Base-by-base conservation (phyloP, 306 rosid genomes). In the Dalbergia cochinchinensis region DNA sequence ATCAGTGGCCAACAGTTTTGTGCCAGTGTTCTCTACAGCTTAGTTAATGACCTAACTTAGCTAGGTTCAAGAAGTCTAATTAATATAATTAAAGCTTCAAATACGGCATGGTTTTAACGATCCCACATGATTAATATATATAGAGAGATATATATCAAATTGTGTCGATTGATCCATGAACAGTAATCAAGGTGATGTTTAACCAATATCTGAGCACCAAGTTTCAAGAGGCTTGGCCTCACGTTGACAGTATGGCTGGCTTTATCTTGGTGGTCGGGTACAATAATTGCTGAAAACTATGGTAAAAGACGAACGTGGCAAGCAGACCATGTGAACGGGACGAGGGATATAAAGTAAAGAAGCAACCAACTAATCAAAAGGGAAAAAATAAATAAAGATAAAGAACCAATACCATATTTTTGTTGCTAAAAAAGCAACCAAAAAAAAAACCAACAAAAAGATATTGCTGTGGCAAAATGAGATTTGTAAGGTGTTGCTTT, bases 251-350 rank as follows among this genome's bases (percentile, higher is more conserved):
- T 15, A 47, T 72, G 83, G 83, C 50, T 72, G 73, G 59, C 61
- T 65, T 73, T 80, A 35, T 55, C 47, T 73, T 80, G 80, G 69
- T 69, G 76, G 80, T 51, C n/a, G 19, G 62, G n/a, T 51, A 35
- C 83, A 80, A 80, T 80, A 71, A 80, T 80, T 71, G 82, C 13
- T 9, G 54, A 42, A 73, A 70, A 48, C 6, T 42, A 19, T 4
- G 34, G 19, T 70, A 63, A 71, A 83, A 48, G 70, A 54, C 48
- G 22, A 44, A 71, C 16, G 47, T 22, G 74, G 51, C 20, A 26
- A 72, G 79, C 75, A 79, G 74, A 69, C 60, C 82, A 80, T 72
- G 87, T 79, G 84, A 74, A 80, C 31, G 71, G 57, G 18, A 80
- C 42, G 68, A 59, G 58, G 54, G 63, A 68, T 53, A 65, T 70